These are phyloP conservation scores for Lantana camara DNA, from an alignment of 257 asterid genomes.

Conservation along the genomic window DNA sequence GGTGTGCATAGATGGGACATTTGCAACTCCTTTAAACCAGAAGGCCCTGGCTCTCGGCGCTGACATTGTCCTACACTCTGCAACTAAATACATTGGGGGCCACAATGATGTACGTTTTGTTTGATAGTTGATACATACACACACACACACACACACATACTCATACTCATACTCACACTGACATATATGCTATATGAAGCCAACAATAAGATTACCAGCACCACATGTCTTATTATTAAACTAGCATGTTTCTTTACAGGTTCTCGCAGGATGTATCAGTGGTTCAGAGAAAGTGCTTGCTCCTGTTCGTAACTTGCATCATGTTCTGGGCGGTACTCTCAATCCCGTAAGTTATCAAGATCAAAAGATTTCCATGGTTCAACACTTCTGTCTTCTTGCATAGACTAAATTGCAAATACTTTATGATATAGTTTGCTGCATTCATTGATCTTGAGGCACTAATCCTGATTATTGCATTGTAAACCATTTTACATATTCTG, in stretches of 20 bases:
- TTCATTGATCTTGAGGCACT: slow-evolving; percentile 4
- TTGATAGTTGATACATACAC: not conserved
- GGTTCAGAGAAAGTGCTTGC: slow-evolving; percentile 80
- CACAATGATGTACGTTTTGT: slow-evolving; percentile 78
- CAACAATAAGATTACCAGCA: slow-evolving; percentile 3
- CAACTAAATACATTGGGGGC: slow-evolving; percentile 85
- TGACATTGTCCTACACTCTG: slow-evolving; percentile 87
- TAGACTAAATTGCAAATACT: not conserved
- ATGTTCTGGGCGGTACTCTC: slow-evolving; percentile 86
- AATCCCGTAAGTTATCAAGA: slow-evolving; percentile 70
- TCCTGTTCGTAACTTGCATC: slow-evolving; percentile 76
- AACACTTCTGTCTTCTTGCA: not conserved
- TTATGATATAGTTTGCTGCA: too few relatives aligned
- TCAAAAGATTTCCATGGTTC: slow-evolving; percentile 20
- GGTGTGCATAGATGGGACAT: slow-evolving; percentile 86
- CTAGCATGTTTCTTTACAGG: slow-evolving; percentile 45
- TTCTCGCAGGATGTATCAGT: slow-evolving; percentile 85
- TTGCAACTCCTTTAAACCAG: slow-evolving; percentile 95
- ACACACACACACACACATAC: too few relatives aligned
- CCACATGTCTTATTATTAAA: slow-evolving; percentile 9
- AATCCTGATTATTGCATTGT: not conserved
- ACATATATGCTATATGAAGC: not conserved
- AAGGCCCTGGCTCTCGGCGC: slow-evolving; percentile 93
- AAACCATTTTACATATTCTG: slow-evolving; percentile 14
- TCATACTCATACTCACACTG: too few relatives aligned